Evolutionary conservation across 1,139 yeast genomes (phyloP), one percentile per base, ranked within the genome.

Genomic region (Pichia norvegensis): DNA sequence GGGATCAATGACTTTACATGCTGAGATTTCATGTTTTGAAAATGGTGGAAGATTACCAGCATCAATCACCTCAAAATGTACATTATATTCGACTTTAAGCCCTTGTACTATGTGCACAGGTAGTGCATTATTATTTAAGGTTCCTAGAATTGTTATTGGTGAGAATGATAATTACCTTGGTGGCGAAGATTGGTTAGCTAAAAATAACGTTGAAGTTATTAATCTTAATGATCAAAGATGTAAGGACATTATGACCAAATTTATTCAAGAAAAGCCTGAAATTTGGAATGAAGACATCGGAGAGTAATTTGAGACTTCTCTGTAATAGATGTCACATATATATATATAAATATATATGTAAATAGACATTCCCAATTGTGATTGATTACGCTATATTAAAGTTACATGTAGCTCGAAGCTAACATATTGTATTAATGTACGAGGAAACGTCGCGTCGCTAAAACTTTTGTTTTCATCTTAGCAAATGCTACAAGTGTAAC

Each of bases 41-140:
- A 81, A 85, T 54, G 94, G 95, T 19, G 97, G 97, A 14, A 76
- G 97, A 58, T 71, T 90, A 46, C 75, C 76, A 20, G 90, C 86
- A 5, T 68, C 69, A 33, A 73, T 72, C 23, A 84, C 84, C 72
- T 85, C 73, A 67, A 75, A 70, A 59, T 81, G 81, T 66, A 84
- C 82, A 53, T 78, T 90, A 79, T 90, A 88, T 67, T 87, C 97
- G 38, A 85, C 97, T 0, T 70, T 90, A 54, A 85, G 95, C 7
- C 97, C 97, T 2, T 90, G 97, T 64, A 73, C 81, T 55, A 90
- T 90, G 97, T 90, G 97, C 61, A 78, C 95, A 8, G 97, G 97
- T 19, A 95, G 96, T 16, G 85, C 94, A 55, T 61, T 90, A 46
- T 71, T 90, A 72, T 90, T 88, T 66, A 95, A 95, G 33, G 74